phyloP scores from a whole-genome alignment of 208 protist species.

The Crithidia brevicula region DNA sequence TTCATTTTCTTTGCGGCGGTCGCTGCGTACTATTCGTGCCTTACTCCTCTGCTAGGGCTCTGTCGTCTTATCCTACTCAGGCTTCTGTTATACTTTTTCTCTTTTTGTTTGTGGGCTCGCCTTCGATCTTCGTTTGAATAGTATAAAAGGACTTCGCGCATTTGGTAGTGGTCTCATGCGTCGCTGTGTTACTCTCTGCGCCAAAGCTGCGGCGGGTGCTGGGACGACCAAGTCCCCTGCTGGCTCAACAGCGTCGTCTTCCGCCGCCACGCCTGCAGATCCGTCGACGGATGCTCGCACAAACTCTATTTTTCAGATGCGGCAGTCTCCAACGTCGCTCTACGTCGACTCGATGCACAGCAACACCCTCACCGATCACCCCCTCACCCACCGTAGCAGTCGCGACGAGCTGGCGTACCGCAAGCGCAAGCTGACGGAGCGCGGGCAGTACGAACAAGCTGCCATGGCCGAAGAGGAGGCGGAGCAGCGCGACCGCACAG shows the following conservation, averaged over 20 bases:
- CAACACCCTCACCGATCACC: slow-evolving; percentile 86
- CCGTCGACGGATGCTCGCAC: slow-evolving; percentile 26
- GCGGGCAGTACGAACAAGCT: slow-evolving; percentile 79
- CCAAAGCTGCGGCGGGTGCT: slow-evolving; percentile 14
- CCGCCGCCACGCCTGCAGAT: neutral
- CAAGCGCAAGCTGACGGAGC: slow-evolving; percentile 84
- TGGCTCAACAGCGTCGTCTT: slow-evolving; percentile 4
- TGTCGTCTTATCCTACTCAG: too few species aligned
- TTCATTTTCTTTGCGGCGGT: too few species aligned
- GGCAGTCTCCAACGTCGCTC: slow-evolving; percentile 71
- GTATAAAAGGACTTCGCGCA: too few species aligned
- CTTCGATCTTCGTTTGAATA: too few species aligned
- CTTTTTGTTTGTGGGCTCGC: slow-evolving; percentile 4
- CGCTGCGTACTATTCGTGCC: too few species aligned
- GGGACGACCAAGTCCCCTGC: slow-evolving; percentile 9
- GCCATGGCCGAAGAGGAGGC: slow-evolving; percentile 81
- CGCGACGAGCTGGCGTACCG: slow-evolving; percentile 84
- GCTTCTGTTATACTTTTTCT: too few species aligned
- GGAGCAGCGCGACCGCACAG: slow-evolving; percentile 59
- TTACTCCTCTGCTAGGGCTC: too few species aligned
- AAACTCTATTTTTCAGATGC: slow-evolving; percentile 71
- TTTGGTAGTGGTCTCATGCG: too few species aligned
- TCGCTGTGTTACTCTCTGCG: slow-evolving; percentile 20
- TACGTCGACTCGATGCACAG: slow-evolving; percentile 88
- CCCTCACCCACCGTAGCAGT: slow-evolving; percentile 81